These are phyloP conservation scores for Babesia microti DNA, from an alignment of 169 alveolate genomes.

Conservation along the genomic window DNA sequence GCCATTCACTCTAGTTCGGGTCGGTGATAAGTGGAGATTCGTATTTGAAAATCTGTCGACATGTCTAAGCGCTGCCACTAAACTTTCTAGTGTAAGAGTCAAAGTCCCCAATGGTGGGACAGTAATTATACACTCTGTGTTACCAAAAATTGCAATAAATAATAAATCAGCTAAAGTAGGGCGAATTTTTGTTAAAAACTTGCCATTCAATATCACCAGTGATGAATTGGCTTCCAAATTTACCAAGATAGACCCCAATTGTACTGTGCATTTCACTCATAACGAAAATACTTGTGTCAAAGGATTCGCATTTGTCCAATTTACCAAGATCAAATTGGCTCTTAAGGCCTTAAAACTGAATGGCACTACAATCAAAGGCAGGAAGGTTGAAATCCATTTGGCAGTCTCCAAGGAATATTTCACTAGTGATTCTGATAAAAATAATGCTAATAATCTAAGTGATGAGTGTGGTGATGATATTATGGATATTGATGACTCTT, in stretches of 20 bases:
- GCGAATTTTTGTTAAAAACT: conserved; percentile 34
- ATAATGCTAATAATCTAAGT: not conserved
- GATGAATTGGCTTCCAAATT: conserved; percentile 8
- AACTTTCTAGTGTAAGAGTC: conserved; percentile 11
- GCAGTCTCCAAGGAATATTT: conserved; percentile 37
- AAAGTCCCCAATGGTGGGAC: conserved; percentile 2
- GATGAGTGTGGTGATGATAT: not conserved
- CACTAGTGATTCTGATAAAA: conserved; percentile 2
- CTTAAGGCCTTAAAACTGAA: conserved; percentile 27
- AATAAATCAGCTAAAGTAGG: conserved; percentile 14
- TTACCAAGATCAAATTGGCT: conserved; percentile 18
- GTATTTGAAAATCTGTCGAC: conserved; percentile 23
- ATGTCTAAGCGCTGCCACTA: conserved; percentile 25
- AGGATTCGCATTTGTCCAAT: conserved; percentile 44
- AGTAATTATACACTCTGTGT: conserved; percentile 7
- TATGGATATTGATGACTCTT: not conserved
- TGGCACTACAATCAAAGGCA: conserved; percentile 26
- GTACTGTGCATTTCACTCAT: conserved; percentile 24
- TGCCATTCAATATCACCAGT: conserved; percentile 15
- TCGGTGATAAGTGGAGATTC: conserved; percentile 20
- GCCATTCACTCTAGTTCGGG: too few relatives aligned
- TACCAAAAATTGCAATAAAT: conserved; percentile 22
- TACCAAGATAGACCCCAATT: conserved; percentile 12
- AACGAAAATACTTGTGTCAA: conserved; percentile 9
- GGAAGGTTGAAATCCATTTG: conserved; percentile 22